Evolutionary conservation across 139 green algal species (phyloP).

Genomic region (Parachlorella kessleri): DNA sequence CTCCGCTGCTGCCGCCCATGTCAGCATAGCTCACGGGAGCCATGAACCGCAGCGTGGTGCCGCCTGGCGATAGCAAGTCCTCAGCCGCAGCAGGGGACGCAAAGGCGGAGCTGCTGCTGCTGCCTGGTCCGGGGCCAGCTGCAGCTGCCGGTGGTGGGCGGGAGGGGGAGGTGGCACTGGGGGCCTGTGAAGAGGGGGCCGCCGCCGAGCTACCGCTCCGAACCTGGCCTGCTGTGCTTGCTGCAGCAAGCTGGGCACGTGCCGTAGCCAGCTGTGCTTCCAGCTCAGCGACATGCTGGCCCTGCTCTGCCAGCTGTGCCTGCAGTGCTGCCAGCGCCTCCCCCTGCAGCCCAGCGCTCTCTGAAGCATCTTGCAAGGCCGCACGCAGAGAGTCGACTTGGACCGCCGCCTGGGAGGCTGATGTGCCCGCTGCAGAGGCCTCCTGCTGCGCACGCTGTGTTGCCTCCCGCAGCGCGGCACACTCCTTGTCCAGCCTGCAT

Average conservation of each 20-base stretch:
- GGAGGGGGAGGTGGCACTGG: background rate
- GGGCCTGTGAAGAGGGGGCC: too few relatives aligned
- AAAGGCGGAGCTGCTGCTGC: too few relatives aligned
- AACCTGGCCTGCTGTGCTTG: background rate
- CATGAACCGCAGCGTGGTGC: slow-evolving; percentile 22
- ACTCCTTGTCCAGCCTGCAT: too few relatives aligned
- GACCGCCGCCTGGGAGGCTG: too few relatives aligned
- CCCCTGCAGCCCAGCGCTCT: too few relatives aligned
- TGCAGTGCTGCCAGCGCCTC: too few relatives aligned
- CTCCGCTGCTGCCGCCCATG: background rate
- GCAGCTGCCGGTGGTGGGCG: background rate
- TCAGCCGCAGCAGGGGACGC: background rate
- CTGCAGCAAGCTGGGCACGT: background rate
- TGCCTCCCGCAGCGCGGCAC: too few relatives aligned
- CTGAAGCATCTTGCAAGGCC: too few relatives aligned
- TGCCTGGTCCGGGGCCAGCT: too few relatives aligned
- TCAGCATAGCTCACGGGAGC: slow-evolving; percentile 19
- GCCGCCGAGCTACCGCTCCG: background rate
- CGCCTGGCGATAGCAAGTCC: slow-evolving; percentile 14
- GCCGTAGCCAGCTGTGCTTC: background rate
- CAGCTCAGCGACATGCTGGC: background rate
- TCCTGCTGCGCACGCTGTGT: too few relatives aligned
- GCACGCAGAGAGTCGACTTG: too few relatives aligned
- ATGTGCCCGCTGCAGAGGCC: too few relatives aligned
- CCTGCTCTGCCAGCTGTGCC: background rate